Conservation (phyloP, 2,329 filamentous ascomycete genomes). For the Xylariaceae sp. region DNA sequence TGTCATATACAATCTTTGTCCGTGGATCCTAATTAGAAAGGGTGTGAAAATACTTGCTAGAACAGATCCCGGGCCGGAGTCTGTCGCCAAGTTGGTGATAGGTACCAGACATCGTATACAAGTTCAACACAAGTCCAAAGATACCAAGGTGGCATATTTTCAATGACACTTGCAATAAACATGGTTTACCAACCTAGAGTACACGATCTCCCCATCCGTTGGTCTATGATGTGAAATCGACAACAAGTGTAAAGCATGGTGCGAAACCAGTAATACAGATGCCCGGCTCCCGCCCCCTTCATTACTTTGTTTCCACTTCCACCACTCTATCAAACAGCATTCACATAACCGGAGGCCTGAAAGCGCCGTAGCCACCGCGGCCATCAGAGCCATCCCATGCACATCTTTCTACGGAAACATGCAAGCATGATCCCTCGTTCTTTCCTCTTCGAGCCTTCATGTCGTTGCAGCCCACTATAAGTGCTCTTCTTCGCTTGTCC, state of each 20-base stretch:
- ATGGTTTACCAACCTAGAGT: constrained; percentile 34
- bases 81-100: neutral
- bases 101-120: neutral
- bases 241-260: constrained; percentile 28
- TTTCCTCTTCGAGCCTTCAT: constrained; percentile 14
- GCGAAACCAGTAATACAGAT: constrained; percentile 34
- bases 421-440: constrained; percentile 7
- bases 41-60: too few relatives aligned
- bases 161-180: constrained; percentile 23
- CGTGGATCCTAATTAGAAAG: too few relatives aligned
- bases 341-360: constrained; percentile 3
- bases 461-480: constrained; percentile 22
- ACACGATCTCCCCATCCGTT: constrained; percentile 31
- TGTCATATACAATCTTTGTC: too few relatives aligned
- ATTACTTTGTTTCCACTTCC: constrained; percentile 25
- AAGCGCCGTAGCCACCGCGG: constrained; percentile 3
- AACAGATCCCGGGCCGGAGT: too few relatives aligned
- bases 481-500: neutral
- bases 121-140: neutral
- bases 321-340: constrained; percentile 16
- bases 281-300: constrained; percentile 23
- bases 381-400: constrained; percentile 12
- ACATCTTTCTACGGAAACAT: constrained; percentile 11
- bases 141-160: neutral
- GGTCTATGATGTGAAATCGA: constrained; percentile 31